Percentiles rank a stretch among this genome's conserved stretches.
Conservation (phyloP, 2,329 filamentous ascomycete species). For the Calonectria naviculata region DNA sequence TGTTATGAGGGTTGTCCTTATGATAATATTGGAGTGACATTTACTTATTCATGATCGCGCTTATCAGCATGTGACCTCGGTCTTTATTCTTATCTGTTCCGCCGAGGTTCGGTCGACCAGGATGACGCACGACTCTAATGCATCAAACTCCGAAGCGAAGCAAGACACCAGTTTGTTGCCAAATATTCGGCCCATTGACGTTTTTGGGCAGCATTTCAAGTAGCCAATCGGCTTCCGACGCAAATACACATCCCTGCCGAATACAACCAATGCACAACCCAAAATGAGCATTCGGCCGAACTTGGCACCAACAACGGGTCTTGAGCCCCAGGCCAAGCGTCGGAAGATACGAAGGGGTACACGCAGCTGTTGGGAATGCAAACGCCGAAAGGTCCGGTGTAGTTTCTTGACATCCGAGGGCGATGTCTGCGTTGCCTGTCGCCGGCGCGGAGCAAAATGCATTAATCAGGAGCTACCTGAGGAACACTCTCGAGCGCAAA, state of each 20-base stretch:
- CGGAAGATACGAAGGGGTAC: conserved; percentile 18
- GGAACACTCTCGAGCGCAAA: background rate
- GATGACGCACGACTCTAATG: background rate
- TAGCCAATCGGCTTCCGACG: background rate
- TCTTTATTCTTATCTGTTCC: background rate
- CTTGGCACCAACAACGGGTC: background rate
- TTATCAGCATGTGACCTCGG: conserved; percentile 1
- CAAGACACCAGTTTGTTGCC: background rate
- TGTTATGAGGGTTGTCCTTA: no score
- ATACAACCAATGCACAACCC: background rate
- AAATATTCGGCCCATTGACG: background rate
- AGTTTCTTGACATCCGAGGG: background rate
- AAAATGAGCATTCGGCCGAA: background rate
- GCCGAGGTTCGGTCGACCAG: background rate
- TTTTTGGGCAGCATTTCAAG: background rate
- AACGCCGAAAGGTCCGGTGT: conserved; percentile 17
- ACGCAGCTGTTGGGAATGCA: conserved; percentile 21
- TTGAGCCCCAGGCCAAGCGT: background rate
- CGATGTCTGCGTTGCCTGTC: background rate
- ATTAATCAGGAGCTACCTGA: conserved; percentile 10
- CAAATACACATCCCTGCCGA: background rate
- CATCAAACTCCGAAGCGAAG: background rate
- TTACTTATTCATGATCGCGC: no score
- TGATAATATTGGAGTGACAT: no score
- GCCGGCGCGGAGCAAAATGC: conserved; percentile 3